Evolutionary conservation across 1,139 yeast species (phyloP).

Genomic region (Blastobotrys indianensis): DNA sequence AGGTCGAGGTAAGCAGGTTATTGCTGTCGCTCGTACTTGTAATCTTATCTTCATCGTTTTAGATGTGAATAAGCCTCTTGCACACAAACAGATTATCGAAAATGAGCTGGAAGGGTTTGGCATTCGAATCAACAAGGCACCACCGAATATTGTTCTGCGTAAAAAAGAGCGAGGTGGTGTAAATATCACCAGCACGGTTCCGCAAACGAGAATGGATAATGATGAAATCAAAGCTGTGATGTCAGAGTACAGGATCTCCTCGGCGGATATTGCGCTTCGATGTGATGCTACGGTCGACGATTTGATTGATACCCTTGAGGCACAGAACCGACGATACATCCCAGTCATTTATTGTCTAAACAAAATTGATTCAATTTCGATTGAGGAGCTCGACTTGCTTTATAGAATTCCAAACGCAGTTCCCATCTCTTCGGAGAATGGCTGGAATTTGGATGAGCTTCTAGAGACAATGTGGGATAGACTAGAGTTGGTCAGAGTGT

Average conservation of each 20-base stretch:
- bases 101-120: conserved; percentile 97
- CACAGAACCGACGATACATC: conserved; percentile 80
- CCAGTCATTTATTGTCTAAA: conserved; percentile 93
- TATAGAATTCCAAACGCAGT: conserved; percentile 94
- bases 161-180: conserved; percentile 96
- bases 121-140: conserved; percentile 81
- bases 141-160: conserved; percentile 86
- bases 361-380: conserved; percentile 90
- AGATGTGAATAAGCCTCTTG: conserved; percentile 93
- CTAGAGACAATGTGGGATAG: conserved; percentile 93
- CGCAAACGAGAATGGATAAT: conserved; percentile 81
- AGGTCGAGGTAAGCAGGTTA: conserved; percentile 98
- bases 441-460: conserved; percentile 95
- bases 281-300: conserved; percentile 98
- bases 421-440: conserved; percentile 91
- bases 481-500: conserved; percentile 84
- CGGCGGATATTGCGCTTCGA: conserved; percentile 95
- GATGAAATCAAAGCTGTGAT: conserved; percentile 95
- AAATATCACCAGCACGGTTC: conserved; percentile 87
- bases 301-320: conserved; percentile 88
- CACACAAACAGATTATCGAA: conserved; percentile 89
- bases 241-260: conserved; percentile 88
- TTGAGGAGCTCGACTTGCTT: conserved; percentile 84
- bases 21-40: conserved; percentile 96
- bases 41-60: conserved; percentile 85